Conservation (phyloP, 306 rosid genomes). For the Medicago arabica region DNA sequence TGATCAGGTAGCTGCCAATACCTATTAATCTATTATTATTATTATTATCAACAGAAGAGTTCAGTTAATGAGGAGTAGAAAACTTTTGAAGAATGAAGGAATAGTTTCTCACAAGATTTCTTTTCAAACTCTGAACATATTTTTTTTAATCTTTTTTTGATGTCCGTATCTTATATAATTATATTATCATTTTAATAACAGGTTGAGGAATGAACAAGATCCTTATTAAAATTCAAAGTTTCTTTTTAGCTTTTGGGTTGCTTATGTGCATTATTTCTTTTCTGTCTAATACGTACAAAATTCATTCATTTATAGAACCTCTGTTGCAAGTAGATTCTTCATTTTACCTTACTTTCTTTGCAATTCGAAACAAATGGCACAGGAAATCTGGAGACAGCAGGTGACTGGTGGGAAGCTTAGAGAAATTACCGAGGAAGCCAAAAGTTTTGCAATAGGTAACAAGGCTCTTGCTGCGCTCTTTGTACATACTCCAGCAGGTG, state of each 20-base stretch:
- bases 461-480: slow-evolving; percentile 93
- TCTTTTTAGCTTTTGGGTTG: slow-evolving; percentile 20
- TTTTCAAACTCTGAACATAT: slow-evolving; percentile 5
- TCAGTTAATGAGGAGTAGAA: slow-evolving; percentile 2
- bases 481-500: slow-evolving; percentile 99
- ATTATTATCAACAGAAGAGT: slow-evolving; percentile 6
- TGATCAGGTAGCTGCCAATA: slow-evolving; percentile 74
- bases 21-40: slow-evolving; percentile 14
- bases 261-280: slow-evolving; percentile 8
- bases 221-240: slow-evolving; percentile 9
- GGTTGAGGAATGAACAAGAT: slow-evolving; percentile 21
- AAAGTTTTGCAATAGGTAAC: slow-evolving; percentile 86
- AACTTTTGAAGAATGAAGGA: slow-evolving; percentile 18
- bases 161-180: slow-evolving; percentile 4
- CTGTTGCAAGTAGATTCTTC: slow-evolving; percentile 16
- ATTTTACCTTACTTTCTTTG: slow-evolving; percentile 37
- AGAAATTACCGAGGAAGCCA: slow-evolving; percentile 95
- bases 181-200: slow-evolving; percentile 29
- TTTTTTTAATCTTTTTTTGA: slow-evolving; percentile 14
- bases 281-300: slow-evolving; percentile 2
- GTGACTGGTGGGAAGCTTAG: slow-evolving; percentile 97
- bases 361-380: slow-evolving; percentile 41
- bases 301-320: slow-evolving; percentile 21
- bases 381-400: slow-evolving; percentile 93
- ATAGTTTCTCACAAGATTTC: slow-evolving; percentile 28